These are phyloP conservation scores for Diaporthe vexans DNA, from an alignment of 2,329 filamentous ascomycete species.

Conservation along the genomic window DNA sequence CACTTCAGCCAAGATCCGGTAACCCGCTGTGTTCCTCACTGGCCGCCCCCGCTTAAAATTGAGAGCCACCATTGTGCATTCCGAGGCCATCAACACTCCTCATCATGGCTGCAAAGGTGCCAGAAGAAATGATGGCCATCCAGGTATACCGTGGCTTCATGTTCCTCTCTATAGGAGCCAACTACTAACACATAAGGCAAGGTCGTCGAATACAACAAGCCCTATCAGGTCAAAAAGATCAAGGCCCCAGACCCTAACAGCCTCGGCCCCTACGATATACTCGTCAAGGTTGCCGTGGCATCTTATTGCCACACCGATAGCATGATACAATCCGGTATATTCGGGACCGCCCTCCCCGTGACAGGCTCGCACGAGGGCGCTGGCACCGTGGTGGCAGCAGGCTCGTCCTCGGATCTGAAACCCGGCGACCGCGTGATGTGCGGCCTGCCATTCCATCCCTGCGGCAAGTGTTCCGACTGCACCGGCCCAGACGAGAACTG, in stretches of 20 bases:
- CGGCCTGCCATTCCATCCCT: constrained; percentile 66
- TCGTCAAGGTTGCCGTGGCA: constrained; percentile 71
- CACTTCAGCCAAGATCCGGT: neutral
- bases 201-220: constrained; percentile 62
- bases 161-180: too few relatives aligned
- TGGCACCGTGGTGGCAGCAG: constrained; percentile 66
- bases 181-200: constrained; percentile 33
- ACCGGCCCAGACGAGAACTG: constrained; percentile 58
- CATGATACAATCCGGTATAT: constrained; percentile 66
- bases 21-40: neutral
- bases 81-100: neutral
- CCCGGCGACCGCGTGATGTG: constrained; percentile 69
- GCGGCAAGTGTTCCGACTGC: constrained; percentile 67
- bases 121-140: constrained; percentile 38
- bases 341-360: constrained; percentile 62
- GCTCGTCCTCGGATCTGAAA: constrained; percentile 59
- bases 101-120: constrained; percentile 1
- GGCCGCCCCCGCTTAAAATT: too few relatives aligned
- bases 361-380: constrained; percentile 71
- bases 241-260: constrained; percentile 63
- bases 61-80: neutral
- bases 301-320: constrained; percentile 74
- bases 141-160: constrained; percentile 22
- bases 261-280: constrained; percentile 66
- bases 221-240: constrained; percentile 66